Evolutionary conservation across 176 grass and related monocot genomes (phyloP).

Genomic region (Eragrostis curvula): DNA sequence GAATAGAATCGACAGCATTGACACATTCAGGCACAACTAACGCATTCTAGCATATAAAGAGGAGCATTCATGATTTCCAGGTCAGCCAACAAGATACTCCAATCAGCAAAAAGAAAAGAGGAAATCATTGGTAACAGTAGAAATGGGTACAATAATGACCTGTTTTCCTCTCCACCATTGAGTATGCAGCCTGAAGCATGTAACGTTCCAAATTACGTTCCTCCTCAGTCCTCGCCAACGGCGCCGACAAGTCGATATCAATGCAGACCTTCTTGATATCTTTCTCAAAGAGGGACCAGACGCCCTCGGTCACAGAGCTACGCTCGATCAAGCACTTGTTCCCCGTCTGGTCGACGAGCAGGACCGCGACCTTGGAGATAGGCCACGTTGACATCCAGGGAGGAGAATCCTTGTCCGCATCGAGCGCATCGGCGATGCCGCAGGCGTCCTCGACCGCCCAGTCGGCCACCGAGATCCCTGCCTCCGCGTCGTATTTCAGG

Average conservation of each 20-base stretch:
- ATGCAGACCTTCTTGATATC: conserved; percentile 27
- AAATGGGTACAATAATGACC: no score
- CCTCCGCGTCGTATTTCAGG: not conserved
- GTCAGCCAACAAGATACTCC: no score
- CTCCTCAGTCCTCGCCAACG: conserved; percentile 2
- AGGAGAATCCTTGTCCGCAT: conserved; percentile 40
- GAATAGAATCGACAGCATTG: not conserved
- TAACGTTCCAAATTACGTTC: conserved; percentile 22
- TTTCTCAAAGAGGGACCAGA: conserved; percentile 67
- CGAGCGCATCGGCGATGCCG: conserved; percentile 47
- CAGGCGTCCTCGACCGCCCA: conserved; percentile 54
- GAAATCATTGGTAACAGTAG: no score
- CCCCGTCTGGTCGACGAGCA: conserved; percentile 46
- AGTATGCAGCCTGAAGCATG: conserved; percentile 50
- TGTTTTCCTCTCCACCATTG: conserved; percentile 56
- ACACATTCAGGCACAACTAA: not conserved
- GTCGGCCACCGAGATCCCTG: conserved; percentile 43
- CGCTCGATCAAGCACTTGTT: conserved; percentile 59
- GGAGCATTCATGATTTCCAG: not conserved
- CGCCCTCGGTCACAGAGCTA: conserved; percentile 47
- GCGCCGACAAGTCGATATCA: not conserved
- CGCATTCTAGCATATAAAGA: conserved; percentile 4
- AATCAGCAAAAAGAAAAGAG: no score
- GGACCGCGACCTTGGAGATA: conserved; percentile 59
- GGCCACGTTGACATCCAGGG: conserved; percentile 52